Evolutionary conservation across 2,329 filamentous ascomycete species (phyloP).

Genomic region (Trichoderma afroharzianum): DNA sequence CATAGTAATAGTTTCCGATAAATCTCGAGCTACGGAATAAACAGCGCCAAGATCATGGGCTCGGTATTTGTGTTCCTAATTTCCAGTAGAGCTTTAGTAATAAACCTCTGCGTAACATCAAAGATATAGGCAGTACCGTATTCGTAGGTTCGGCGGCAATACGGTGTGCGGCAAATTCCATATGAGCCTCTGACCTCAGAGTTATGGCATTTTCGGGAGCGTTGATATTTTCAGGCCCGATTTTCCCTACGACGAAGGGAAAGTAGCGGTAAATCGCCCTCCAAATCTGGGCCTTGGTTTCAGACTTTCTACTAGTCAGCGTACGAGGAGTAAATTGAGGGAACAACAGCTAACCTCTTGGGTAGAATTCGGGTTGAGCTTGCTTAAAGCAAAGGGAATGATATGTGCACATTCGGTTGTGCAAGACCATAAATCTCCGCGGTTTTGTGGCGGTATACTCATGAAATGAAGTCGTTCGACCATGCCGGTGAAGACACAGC

Average conservation of each 20-base stretch:
- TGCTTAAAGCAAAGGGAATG: background rate
- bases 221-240: background rate
- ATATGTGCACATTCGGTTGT: background rate
- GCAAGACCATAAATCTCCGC: background rate
- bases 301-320: background rate
- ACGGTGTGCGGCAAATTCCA: background rate
- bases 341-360: background rate
- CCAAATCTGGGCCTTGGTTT: background rate
- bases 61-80: background rate
- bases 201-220: background rate
- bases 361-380: background rate
- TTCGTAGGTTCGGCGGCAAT: background rate
- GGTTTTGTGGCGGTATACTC: background rate
- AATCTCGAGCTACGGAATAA: background rate
- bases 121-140: background rate
- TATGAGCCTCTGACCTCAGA: background rate
- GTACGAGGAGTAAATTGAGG: background rate
- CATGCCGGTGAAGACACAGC: background rate
- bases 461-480: background rate
- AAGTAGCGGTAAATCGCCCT: background rate
- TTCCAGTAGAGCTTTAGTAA: background rate
- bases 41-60: background rate
- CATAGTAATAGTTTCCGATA: background rate
- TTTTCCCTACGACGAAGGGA: background rate
- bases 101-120: background rate